Conservation (phyloP, 805 yeast genomes). For the Debaryomyces maramus region DNA sequence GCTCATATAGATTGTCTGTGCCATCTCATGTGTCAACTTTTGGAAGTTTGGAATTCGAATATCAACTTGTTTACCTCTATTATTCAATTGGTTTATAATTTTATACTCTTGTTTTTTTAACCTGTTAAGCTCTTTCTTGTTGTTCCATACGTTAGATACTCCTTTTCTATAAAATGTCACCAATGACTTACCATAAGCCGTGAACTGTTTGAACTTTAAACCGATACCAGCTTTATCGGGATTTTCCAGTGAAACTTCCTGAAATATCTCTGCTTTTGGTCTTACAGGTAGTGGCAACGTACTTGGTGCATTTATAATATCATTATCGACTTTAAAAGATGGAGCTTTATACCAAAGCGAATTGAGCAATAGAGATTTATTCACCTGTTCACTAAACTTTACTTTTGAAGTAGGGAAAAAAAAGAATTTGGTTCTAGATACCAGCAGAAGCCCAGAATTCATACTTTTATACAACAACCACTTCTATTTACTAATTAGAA, state of each 20-base stretch:
- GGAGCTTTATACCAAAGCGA: slow-evolving; percentile 14
- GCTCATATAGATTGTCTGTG: slow-evolving; percentile 34
- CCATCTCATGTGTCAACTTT: slow-evolving; percentile 37
- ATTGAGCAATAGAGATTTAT: slow-evolving; percentile 14
- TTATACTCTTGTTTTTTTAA: slow-evolving; percentile 20
- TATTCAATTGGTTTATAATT: slow-evolving; percentile 19
- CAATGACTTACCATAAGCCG: slow-evolving; percentile 45
- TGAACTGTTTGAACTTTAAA: slow-evolving; percentile 39
- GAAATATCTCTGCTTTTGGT: slow-evolving; percentile 26
- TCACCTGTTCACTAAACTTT: slow-evolving; percentile 11
- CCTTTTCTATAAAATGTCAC: slow-evolving; percentile 60
- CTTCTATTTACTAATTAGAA: no score
- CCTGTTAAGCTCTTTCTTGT: slow-evolving; percentile 22
- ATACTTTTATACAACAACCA: no score
- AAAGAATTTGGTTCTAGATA: slow-evolving; percentile 7
- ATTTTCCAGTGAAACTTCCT: slow-evolving; percentile 21
- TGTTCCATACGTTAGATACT: slow-evolving; percentile 53
- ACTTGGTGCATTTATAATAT: slow-evolving; percentile 24
- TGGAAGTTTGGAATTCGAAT: slow-evolving; percentile 32
- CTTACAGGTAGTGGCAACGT: slow-evolving; percentile 32
- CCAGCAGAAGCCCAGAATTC: not conserved
- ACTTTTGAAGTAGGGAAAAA: slow-evolving; percentile 13
- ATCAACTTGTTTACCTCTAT: slow-evolving; percentile 24
- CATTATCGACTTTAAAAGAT: slow-evolving; percentile 1
- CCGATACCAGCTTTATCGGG: slow-evolving; percentile 13